Evolutionary conservation across 371 early-diverging fungal species (phyloP).

Genomic region (Lichtheimia hyalospora): DNA sequence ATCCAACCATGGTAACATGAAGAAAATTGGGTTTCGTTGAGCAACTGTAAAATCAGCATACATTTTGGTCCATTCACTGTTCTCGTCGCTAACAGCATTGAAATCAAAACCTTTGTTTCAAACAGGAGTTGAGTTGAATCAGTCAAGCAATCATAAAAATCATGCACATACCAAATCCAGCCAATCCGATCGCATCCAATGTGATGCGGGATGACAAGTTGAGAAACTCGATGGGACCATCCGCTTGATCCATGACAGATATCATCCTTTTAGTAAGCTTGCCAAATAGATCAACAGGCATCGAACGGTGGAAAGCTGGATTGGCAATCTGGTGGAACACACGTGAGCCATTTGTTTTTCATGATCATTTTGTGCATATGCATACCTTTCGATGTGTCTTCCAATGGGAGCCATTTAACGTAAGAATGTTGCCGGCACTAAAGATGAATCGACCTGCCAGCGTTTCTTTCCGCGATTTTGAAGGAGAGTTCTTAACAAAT

Average conservation of each 20-base stretch:
- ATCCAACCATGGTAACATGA: conserved; percentile 22
- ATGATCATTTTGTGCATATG: neutral
- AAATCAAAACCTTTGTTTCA: conserved; percentile 17
- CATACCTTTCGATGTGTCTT: conserved; percentile 16
- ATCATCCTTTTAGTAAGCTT: conserved; percentile 20
- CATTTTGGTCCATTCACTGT: conserved; percentile 8
- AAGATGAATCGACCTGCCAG: conserved; percentile 10
- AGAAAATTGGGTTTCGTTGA: conserved; percentile 12
- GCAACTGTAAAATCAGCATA: conserved; percentile 8
- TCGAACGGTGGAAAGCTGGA: conserved; percentile 27
- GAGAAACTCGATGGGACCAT: conserved; percentile 12
- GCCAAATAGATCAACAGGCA: conserved; percentile 28
- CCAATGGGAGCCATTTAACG: conserved; percentile 22
- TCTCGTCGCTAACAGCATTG: conserved; percentile 10
- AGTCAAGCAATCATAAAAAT: neutral
- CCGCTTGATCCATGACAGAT: conserved; percentile 15
- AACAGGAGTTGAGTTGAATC: neutral
- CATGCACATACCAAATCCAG: conserved; percentile 17
- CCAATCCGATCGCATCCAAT: conserved; percentile 35
- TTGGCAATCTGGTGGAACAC: conserved; percentile 13
- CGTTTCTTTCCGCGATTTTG: neutral
- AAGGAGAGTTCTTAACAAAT: neutral
- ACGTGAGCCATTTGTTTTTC: neutral
- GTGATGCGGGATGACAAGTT: conserved; percentile 18
- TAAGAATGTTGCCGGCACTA: conserved; percentile 14